phyloP scores from a whole-genome alignment of 2,329 filamentous ascomycete species.

The Pseudogymnoascus sp. region DNA sequence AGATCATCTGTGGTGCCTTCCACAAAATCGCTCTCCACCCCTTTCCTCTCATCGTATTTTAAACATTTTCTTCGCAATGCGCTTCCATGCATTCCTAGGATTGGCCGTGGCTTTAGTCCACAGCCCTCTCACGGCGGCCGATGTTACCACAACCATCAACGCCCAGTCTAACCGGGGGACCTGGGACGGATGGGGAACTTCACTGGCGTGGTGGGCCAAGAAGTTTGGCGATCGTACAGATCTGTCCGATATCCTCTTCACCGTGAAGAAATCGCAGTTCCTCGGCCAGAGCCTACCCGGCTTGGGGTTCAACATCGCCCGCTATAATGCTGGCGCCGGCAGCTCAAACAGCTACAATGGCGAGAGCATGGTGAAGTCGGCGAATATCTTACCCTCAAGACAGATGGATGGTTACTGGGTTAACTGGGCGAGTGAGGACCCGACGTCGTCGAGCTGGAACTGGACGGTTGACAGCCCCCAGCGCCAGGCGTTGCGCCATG shows the following conservation, averaged over 20 bases:
- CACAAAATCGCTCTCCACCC: not conserved
- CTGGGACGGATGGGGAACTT: conserved; percentile 40
- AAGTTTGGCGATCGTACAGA: conserved; percentile 36
- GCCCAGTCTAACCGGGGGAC: conserved; percentile 32
- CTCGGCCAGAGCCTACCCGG: conserved; percentile 30
- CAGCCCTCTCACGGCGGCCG: conserved; percentile 16
- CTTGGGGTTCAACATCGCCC: conserved; percentile 36
- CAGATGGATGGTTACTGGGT: conserved; percentile 37
- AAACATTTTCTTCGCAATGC: not conserved
- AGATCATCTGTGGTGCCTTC: not conserved
- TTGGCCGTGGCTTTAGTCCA: not conserved
- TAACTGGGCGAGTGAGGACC: conserved; percentile 31
- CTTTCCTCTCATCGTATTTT: not conserved
- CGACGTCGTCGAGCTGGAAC: conserved; percentile 33
- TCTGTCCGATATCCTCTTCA: conserved; percentile 37
- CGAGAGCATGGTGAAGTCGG: conserved; percentile 30
- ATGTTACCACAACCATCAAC: conserved; percentile 29
- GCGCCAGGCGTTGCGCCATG: conserved; percentile 34
- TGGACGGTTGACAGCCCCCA: conserved; percentile 36
- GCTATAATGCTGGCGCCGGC: conserved; percentile 38
- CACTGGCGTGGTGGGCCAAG: conserved; percentile 38
- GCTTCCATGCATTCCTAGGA: not conserved
- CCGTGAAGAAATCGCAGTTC: conserved; percentile 26
- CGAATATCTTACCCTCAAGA: conserved; percentile 32
- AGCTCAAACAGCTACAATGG: conserved; percentile 31